phyloP scores from a whole-genome alignment of 805 yeast species.

The Brettanomyces naardenensis region DNA sequence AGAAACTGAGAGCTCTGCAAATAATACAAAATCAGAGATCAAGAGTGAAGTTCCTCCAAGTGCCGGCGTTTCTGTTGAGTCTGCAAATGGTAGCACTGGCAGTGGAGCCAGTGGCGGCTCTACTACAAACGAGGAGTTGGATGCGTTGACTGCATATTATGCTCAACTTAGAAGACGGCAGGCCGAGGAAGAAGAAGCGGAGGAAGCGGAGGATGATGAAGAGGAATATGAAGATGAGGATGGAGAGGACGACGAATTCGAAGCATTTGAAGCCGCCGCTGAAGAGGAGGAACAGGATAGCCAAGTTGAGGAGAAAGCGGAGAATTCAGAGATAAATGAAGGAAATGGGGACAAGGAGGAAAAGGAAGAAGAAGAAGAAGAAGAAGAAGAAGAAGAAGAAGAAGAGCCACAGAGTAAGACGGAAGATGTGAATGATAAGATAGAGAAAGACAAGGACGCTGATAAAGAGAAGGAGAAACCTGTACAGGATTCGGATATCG shows the following conservation, averaged over 20 bases:
- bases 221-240: slow-evolving; percentile 33
- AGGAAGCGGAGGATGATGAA: slow-evolving; percentile 38
- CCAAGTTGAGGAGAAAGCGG: neutral
- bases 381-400: slow-evolving; percentile 62
- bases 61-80: slow-evolving; percentile 5
- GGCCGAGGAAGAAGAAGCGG: slow-evolving; percentile 56
- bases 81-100: neutral
- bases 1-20: slow-evolving; percentile 11
- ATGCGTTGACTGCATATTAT: slow-evolving; percentile 66
- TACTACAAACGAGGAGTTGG: slow-evolving; percentile 58
- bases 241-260: slow-evolving; percentile 23
- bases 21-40: slow-evolving; percentile 10
- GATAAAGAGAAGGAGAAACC: slow-evolving; percentile 45
- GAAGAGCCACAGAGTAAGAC: too few species aligned
- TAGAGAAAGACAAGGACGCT: slow-evolving; percentile 45
- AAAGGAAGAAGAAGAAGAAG: too few species aligned
- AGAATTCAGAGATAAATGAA: slow-evolving; percentile 7
- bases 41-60: slow-evolving; percentile 10
- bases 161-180: slow-evolving; percentile 68
- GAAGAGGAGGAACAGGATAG: slow-evolving; percentile 12
- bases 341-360: slow-evolving; percentile 24
- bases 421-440: slow-evolving; percentile 42
- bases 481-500: slow-evolving; percentile 34
- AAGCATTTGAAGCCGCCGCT: slow-evolving; percentile 25
- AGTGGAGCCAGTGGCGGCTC: slow-evolving; percentile 1